Evolutionary conservation across 768 basidiomycete species (phyloP), one percentile per base, ranked within the genome.

Genomic region (Trametes coccinea): DNA sequence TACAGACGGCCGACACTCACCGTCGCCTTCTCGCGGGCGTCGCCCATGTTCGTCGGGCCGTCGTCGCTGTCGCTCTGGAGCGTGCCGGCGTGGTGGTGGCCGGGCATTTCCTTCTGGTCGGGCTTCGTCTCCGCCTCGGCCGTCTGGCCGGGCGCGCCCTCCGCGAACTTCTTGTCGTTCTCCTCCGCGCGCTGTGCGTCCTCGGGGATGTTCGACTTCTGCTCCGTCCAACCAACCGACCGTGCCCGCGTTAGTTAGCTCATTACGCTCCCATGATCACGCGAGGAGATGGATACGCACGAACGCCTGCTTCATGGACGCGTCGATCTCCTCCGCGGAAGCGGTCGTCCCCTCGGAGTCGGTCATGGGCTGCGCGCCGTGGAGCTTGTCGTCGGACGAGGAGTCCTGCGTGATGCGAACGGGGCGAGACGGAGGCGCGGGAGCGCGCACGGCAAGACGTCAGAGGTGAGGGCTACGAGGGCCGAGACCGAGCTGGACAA

Each of bases 321-420:
- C 68, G 51, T 69, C 62, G 53, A 70, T 62, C 37, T 72, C 69
- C 45, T 71, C 66, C 34, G 61, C 66, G 1, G 71, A 59, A 13
- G 65, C 67, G 49, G 67, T 69, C n/a, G 60, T 67, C 47, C 70
- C 71, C 37, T 72, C 71, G 10, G 59, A 65, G 34, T 72, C 71
- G 8, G 70, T 65, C 34, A 69, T 44, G 11, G 64, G 53, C 14
- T 57, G 46, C 17, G 55, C 40, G 43, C 56, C 56, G 30, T 58
- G 51, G 2, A 58, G 45, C 50, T 58, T 58, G 43, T 51, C 61
- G 29, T 58, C 61, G 11, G 34, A 37, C 34, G 54, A 34, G 2
- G 58, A 45, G 40, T 40, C 41, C 14, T 53, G 11, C 16, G 46
- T 30, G 5, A 43, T 14, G 41, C 22, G 22, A 22, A 22, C 22